Conservation (phyloP, 176 grass and related monocot genomes). For the Avena sativa region DNA sequence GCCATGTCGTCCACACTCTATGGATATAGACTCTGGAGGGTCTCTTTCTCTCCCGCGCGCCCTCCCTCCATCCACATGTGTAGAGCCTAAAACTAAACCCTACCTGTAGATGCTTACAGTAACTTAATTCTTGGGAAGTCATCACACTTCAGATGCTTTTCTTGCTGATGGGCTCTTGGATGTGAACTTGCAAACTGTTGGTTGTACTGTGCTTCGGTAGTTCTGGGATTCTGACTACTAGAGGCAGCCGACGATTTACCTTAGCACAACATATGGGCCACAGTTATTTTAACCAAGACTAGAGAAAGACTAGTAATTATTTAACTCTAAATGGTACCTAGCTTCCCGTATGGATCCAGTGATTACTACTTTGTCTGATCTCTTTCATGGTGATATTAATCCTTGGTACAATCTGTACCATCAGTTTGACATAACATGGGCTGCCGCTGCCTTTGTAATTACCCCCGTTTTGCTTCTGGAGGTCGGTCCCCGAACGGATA, state of each 20-base stretch:
- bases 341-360: neutral
- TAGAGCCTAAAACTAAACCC: conserved; percentile 32
- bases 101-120: conserved; percentile 34
- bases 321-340: neutral
- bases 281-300: neutral
- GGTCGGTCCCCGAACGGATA: no score
- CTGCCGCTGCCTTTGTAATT: neutral
- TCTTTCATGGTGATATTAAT: neutral
- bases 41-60: conserved; percentile 48
- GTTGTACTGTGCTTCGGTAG: no score
- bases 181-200: neutral
- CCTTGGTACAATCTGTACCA: conserved; percentile 4
- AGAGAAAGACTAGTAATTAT: neutral
- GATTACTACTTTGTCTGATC: neutral
- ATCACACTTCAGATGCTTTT: neutral
- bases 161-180: neutral
- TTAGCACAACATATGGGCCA: conserved; percentile 27
- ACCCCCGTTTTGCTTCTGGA: neutral
- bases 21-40: conserved; percentile 88
- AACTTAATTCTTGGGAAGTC: neutral
- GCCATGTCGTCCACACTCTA: conserved; percentile 94
- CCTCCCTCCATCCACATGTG: conserved; percentile 24
- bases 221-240: conserved; percentile 31
- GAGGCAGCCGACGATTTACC: conserved; percentile 17
- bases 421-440: neutral